These are phyloP conservation scores for Fragaria vesca DNA, from an alignment of 306 rosid species.

Conservation along the genomic window DNA sequence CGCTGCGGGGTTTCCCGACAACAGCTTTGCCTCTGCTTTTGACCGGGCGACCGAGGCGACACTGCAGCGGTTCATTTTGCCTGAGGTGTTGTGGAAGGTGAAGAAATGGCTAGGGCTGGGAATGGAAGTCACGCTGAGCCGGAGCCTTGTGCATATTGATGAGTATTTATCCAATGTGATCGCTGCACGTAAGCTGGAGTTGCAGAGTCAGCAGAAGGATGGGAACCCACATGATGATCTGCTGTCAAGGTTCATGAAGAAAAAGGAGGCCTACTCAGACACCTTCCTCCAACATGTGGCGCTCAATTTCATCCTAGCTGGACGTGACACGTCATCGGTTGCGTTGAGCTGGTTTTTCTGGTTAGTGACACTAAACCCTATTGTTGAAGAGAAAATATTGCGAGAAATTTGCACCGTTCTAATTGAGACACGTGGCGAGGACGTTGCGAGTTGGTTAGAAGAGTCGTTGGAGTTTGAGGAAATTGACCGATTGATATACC, in stretches of 20 bases:
- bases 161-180: slow-evolving; percentile 73
- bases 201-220: slow-evolving; percentile 57
- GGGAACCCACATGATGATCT: slow-evolving; percentile 72
- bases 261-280: slow-evolving; percentile 70
- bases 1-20: slow-evolving; percentile 50
- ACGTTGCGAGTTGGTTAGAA: slow-evolving; percentile 41
- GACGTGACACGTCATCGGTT: slow-evolving; percentile 88
- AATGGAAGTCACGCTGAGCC: slow-evolving; percentile 83
- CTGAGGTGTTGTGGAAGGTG: slow-evolving; percentile 67
- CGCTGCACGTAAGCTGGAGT: slow-evolving; percentile 71
- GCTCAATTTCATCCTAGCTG: slow-evolving; percentile 89
- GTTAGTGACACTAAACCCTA: slow-evolving; percentile 61
- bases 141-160: slow-evolving; percentile 63
- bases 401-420: slow-evolving; percentile 56
- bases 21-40: slow-evolving; percentile 66
- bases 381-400: slow-evolving; percentile 57
- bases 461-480: slow-evolving; percentile 80
- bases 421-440: slow-evolving; percentile 64
- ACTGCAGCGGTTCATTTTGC: slow-evolving; percentile 76
- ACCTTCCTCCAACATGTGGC: slow-evolving; percentile 80
- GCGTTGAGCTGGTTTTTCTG: slow-evolving; percentile 89
- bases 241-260: slow-evolving; percentile 83
- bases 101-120: slow-evolving; percentile 90
- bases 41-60: slow-evolving; percentile 88
- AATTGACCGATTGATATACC: slow-evolving; percentile 68